These are phyloP conservation scores for Neofusicoccum cordaticola DNA, from an alignment of 2,329 filamentous ascomycete genomes.

Conservation along the genomic window DNA sequence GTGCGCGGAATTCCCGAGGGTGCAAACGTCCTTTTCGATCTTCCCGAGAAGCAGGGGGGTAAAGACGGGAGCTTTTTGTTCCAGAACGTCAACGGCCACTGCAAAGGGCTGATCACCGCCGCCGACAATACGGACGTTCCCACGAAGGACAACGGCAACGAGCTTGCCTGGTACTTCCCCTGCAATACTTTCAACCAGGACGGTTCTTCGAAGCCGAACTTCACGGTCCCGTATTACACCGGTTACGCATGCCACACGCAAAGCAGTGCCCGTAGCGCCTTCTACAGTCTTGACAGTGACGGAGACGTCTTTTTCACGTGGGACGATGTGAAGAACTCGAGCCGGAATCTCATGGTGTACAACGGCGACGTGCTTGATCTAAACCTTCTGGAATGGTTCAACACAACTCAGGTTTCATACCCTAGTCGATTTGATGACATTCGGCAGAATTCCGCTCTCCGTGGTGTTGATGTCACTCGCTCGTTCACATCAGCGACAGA, in stretches of 20 bases:
- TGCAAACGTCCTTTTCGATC: slow-evolving; percentile 81
- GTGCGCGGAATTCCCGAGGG: slow-evolving; percentile 72
- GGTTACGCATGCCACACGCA: slow-evolving; percentile 91
- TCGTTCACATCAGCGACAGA: slow-evolving; percentile 76
- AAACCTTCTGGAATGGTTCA: slow-evolving; percentile 86
- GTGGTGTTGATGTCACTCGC: slow-evolving; percentile 84
- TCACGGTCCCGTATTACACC: slow-evolving; percentile 69
- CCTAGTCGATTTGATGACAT: slow-evolving; percentile 78
- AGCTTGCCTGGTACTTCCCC: slow-evolving; percentile 96
- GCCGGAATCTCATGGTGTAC: slow-evolving; percentile 89
- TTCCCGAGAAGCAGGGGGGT: slow-evolving; percentile 79
- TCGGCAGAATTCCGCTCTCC: slow-evolving; percentile 66
- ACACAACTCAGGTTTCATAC: slow-evolving; percentile 71
- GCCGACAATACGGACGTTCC: slow-evolving; percentile 73
- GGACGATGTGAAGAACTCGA: slow-evolving; percentile 86
- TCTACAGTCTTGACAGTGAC: slow-evolving; percentile 67
- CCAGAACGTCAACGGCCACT: slow-evolving; percentile 96
- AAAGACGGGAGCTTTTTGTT: slow-evolving; percentile 95
- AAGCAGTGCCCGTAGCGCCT: slow-evolving; percentile 62
- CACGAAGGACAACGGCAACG: slow-evolving; percentile 62
- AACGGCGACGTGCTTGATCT: slow-evolving; percentile 91
- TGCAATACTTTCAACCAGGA: slow-evolving; percentile 92
- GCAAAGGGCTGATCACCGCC: slow-evolving; percentile 82
- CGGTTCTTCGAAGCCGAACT: slow-evolving; percentile 75
- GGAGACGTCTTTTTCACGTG: slow-evolving; percentile 96